Percentiles rank a stretch among this genome's conserved stretches.
These are phyloP conservation scores for Colletotrichum eleusines DNA, from an alignment of 2,329 filamentous ascomycete species.

Conservation along the genomic window DNA sequence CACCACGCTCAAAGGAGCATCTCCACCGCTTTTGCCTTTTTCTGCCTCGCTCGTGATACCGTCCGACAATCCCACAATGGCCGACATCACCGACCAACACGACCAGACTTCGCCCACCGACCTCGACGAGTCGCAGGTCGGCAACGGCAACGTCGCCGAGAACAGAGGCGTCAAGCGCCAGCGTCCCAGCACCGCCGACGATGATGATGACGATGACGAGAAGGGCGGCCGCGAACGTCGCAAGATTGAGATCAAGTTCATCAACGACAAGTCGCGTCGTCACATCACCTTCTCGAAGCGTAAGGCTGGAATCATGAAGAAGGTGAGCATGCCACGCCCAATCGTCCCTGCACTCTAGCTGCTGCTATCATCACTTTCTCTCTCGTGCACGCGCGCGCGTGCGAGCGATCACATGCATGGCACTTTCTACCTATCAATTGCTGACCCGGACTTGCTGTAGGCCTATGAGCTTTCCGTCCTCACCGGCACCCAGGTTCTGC, in stretches of 20 bases:
- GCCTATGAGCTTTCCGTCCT: constrained; percentile 98
- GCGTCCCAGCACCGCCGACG: constrained; percentile 85
- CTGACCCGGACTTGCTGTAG: constrained; percentile 59
- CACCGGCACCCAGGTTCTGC: constrained; percentile 95
- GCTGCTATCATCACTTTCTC: background rate
- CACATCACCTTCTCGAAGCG: constrained; percentile 99
- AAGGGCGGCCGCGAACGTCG: constrained; percentile 97
- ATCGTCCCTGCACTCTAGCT: background rate
- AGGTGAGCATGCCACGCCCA: constrained; percentile 68
- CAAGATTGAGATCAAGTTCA: constrained; percentile 99
- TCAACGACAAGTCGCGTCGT: constrained; percentile 98
- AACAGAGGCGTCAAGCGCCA: constrained; percentile 90
- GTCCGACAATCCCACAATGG: constrained; percentile 64
- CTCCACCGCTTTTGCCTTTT: constrained; percentile 70
- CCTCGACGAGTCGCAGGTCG: constrained; percentile 79
- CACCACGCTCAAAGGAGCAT: constrained; percentile 75
- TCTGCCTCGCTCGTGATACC: constrained; percentile 60
- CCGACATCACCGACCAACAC: constrained; percentile 84
- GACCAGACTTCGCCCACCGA: constrained; percentile 81
- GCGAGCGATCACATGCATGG: background rate
- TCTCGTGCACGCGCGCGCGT: background rate
- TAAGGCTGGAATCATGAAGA: constrained; percentile 99
- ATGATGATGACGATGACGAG: constrained; percentile 97
- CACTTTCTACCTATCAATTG: constrained; percentile 16
- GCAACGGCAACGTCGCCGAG: constrained; percentile 73